Base-by-base conservation (phyloP, 345 rosid species). In the Salix arbutifolia region DNA sequence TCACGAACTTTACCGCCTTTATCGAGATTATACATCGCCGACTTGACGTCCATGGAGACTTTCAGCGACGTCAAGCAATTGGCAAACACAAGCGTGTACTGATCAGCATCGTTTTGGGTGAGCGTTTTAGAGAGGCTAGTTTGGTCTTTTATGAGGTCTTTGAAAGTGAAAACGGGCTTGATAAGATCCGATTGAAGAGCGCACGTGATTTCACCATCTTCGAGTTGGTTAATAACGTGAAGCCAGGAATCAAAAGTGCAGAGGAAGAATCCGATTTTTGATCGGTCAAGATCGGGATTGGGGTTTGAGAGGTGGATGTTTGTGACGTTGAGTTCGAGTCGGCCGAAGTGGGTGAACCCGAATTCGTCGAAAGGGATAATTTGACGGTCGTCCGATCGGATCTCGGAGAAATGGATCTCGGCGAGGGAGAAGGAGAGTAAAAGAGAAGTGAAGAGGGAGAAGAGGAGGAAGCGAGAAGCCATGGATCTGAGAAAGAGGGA, bases 21-120 rank as follows among this genome's bases (percentile, higher is more conserved):
- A 6, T 96, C 98, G 70, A 93, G 87, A 78, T 96, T 96, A 80
- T 90, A 96, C 97, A 93, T 93, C 66, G 91, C 91, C 65, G 96
- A 93, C 73, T 79, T 74, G 44, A 96, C 92, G 75, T 86, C 88
- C 99, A 93, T 93, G 73, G 89, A 75, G n/a, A 96, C 89, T 62
- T 88, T 85, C 44, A 87, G 81, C 30, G 86, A 84, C 70, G 75
- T 88, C 74, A 96, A 84, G 75, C 99, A 96, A 76, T 96, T 96
- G 30, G 96, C 96, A 70, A 96, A 96, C 35, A 91, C 88, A 46
- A 96, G 90, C 6, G 91, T 85, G 90, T 78, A 91, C 83, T 89
- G 97, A 77, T 91, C 94, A 40, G 99, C 93, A 19, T 90, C 92
- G 76, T 44, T 86, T 71, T 78, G 83, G 19, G 40, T 0, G 76